Evolutionary conservation across 1,284 basidiomycete genomes (phyloP).

Genomic region (Boletellus deceptivus): DNA sequence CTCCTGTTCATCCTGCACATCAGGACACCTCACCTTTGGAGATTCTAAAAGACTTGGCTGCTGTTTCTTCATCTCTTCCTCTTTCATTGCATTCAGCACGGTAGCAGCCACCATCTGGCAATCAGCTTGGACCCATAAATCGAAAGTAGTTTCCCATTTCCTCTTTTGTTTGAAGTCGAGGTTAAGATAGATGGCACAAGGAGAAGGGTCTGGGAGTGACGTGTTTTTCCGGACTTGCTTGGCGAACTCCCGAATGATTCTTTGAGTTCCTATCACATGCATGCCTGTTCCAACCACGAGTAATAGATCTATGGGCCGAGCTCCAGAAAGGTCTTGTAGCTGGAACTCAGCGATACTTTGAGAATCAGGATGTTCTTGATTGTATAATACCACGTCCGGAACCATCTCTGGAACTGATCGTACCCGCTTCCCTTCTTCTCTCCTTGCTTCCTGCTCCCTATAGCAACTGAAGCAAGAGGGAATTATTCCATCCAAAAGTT

Average conservation of each 20-base stretch:
- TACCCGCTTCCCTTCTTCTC: not conserved
- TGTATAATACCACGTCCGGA: slow-evolving; percentile 12
- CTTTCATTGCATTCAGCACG: not conserved
- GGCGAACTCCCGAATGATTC: slow-evolving; percentile 8
- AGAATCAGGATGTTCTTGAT: slow-evolving; percentile 4
- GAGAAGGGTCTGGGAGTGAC: fast-evolving
- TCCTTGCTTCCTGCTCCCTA: not conserved
- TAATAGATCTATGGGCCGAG: slow-evolving; percentile 1
- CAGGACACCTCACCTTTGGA: too few relatives aligned
- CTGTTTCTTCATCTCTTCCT: not conserved
- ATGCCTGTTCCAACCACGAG: slow-evolving; percentile 12
- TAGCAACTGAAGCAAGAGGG: not conserved
- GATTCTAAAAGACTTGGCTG: too few relatives aligned
- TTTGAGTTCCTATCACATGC: slow-evolving; percentile 11
- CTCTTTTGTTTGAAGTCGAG: slow-evolving; percentile 2
- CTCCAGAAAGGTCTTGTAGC: not conserved
- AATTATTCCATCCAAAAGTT: slow-evolving; percentile 1
- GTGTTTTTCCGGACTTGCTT: not conserved
- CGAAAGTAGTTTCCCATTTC: slow-evolving; percentile 6
- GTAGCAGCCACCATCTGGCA: slow-evolving; percentile 6
- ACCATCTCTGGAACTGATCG: slow-evolving; percentile 1
- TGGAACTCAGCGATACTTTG: slow-evolving; percentile 3
- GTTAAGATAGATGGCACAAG: slow-evolving; percentile 8
- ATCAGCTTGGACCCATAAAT: slow-evolving; percentile 12
- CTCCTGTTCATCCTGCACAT: too few relatives aligned